Conservation (phyloP, 2,329 filamentous ascomycete species). For the Scedosporium aurantiacum region DNA sequence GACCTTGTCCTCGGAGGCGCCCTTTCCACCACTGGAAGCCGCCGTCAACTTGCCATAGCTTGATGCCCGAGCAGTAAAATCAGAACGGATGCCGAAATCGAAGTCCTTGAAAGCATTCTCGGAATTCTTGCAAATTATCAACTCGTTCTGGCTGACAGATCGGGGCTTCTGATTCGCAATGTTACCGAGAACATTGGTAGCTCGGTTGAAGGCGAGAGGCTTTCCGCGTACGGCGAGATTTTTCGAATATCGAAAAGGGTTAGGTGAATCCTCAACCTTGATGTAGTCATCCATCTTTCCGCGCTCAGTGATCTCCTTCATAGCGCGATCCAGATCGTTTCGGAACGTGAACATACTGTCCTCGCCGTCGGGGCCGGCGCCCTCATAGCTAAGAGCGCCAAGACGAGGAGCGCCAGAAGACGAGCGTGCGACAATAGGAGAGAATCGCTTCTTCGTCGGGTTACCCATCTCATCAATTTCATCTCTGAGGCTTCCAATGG, state of each 20-base stretch:
- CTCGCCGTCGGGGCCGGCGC: not conserved
- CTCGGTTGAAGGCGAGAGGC: not conserved
- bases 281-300: not conserved
- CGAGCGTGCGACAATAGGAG: not conserved
- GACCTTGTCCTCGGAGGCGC: not conserved
- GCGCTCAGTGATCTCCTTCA: not conserved
- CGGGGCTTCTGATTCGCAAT: not conserved
- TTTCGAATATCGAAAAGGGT: not conserved
- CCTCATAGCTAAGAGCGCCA: not conserved
- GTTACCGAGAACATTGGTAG: not conserved
- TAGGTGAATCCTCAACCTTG: not conserved
- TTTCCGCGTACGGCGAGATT: not conserved
- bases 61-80: not conserved
- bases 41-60: not conserved
- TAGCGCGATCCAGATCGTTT: not conserved
- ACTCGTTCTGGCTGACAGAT: not conserved
- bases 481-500: not conserved
- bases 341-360: not conserved
- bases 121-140: not conserved
- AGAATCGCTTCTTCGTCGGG: not conserved
- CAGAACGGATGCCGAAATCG: not conserved
- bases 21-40: not conserved
- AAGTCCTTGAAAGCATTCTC: not conserved
- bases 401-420: not conserved
- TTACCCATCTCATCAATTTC: not conserved